Percentiles rank a stretch among this genome's conserved stretches.
These are phyloP conservation scores for Lunularia cruciata DNA, from an alignment of 225 moss, liverwort and hornwort genomes.

Conservation along the genomic window DNA sequence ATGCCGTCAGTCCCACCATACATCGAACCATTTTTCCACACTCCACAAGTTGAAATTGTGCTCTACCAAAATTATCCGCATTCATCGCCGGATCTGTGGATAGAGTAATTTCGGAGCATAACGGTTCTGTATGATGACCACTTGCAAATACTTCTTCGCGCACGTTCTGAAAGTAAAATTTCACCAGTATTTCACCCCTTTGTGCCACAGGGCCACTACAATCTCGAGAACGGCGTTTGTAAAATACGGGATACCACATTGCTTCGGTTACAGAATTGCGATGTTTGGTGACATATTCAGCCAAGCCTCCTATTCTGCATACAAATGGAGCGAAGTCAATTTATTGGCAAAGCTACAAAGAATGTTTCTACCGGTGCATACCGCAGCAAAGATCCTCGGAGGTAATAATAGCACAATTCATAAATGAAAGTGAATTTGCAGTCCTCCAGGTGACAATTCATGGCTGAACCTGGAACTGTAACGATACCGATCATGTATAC, in stretches of 20 bases:
- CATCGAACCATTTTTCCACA: too few species aligned
- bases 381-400: neutral
- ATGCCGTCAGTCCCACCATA: too few species aligned
- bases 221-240: neutral
- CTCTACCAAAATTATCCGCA: too few species aligned
- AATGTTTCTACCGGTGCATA: neutral
- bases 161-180: neutral
- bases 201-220: neutral
- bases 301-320: neutral
- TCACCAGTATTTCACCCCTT: neutral
- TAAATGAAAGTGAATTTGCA: neutral
- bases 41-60: too few species aligned
- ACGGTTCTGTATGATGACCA: neutral
- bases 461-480: neutral
- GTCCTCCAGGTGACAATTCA: neutral
- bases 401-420: conserved; percentile 19
- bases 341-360: neutral
- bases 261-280: neutral
- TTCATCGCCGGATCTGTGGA: too few species aligned
- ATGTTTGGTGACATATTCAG: neutral
- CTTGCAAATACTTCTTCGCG: neutral
- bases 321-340: neutral
- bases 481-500: neutral
- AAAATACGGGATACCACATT: neutral
- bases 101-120: too few species aligned